A percentile compares a stretch with the other conserved stretches of the same genome.
Conservation (phyloP, 208 protist genomes). For the Acanthamoeba pearcei region DNA sequence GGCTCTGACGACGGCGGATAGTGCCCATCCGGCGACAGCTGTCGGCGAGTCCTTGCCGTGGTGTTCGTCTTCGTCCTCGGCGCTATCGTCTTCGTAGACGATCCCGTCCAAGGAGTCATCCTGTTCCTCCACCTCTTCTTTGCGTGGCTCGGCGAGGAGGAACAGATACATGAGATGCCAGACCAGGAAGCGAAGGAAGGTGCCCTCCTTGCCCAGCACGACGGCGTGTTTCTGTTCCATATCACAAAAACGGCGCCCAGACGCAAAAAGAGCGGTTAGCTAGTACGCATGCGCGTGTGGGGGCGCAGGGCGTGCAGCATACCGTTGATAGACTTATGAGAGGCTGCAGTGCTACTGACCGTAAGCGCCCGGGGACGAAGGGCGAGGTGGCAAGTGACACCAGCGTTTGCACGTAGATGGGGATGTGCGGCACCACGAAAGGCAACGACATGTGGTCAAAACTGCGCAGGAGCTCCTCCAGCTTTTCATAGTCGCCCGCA, state of each 20-base stretch:
- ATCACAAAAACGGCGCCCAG: no score
- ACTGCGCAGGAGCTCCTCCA: constrained; percentile 47
- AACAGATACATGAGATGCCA: constrained; percentile 30
- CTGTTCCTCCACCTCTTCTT: neutral
- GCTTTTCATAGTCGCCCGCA: constrained; percentile 16
- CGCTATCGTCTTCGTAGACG: neutral
- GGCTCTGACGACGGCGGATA: neutral
- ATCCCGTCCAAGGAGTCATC: neutral
- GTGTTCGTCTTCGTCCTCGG: constrained; percentile 3
- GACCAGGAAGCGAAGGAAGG: neutral
- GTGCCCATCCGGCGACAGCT: constrained; percentile 6
- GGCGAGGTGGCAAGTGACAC: neutral
- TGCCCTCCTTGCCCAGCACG: constrained; percentile 8
- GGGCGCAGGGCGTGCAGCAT: neutral
- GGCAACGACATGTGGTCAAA: constrained; percentile 4
- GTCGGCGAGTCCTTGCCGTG: constrained; percentile 1
- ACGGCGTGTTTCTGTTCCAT: neutral
- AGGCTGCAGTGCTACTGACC: neutral
- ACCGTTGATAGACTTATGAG: constrained; percentile 3
- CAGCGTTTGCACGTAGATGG: neutral
- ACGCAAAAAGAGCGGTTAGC: no score
- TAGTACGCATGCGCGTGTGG: no score
- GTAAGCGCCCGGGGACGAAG: neutral
- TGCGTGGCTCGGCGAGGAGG: constrained; percentile 14
- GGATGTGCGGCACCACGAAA: constrained; percentile 5